Percentiles rank a stretch among this genome's conserved stretches.
phyloP scores from a whole-genome alignment of 495 filamentous ascomycete species.

The Lophiostoma macrostomum region DNA sequence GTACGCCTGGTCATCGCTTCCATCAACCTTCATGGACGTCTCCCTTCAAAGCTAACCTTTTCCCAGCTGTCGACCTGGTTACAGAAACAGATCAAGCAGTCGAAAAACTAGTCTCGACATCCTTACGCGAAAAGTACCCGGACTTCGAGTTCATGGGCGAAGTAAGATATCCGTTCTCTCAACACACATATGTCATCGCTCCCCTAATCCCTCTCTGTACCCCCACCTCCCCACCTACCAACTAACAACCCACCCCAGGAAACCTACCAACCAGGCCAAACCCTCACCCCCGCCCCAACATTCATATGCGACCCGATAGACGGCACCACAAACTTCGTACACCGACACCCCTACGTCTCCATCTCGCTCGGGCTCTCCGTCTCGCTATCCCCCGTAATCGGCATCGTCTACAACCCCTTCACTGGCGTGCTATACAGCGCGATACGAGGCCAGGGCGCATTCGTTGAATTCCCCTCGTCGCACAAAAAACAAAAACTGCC shows the following conservation, averaged over 20 bases:
- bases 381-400: constrained; percentile 61
- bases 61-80: constrained; percentile 67
- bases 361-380: constrained; percentile 77
- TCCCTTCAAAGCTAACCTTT: neutral
- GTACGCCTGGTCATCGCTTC: constrained; percentile 46
- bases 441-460: constrained; percentile 67
- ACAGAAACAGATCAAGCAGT: constrained; percentile 85
- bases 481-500: no score
- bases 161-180: constrained; percentile 1
- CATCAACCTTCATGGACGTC: neutral
- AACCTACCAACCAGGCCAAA: constrained; percentile 67
- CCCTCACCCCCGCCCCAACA: constrained; percentile 67
- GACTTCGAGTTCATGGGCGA: constrained; percentile 46
- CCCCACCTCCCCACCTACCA: neutral
- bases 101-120: constrained; percentile 66
- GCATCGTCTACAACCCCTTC: constrained; percentile 84
- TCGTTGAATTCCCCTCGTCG: constrained; percentile 49
- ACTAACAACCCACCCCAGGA: constrained; percentile 50
- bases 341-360: constrained; percentile 74
- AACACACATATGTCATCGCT: neutral
- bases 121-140: constrained; percentile 64
- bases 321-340: constrained; percentile 86
- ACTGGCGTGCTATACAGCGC: constrained; percentile 65
- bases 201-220: neutral
- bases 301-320: constrained; percentile 91